phyloP scores from a whole-genome alignment of 2,329 filamentous ascomycete genomes.

The Pseudogymnoascus sp. region DNA sequence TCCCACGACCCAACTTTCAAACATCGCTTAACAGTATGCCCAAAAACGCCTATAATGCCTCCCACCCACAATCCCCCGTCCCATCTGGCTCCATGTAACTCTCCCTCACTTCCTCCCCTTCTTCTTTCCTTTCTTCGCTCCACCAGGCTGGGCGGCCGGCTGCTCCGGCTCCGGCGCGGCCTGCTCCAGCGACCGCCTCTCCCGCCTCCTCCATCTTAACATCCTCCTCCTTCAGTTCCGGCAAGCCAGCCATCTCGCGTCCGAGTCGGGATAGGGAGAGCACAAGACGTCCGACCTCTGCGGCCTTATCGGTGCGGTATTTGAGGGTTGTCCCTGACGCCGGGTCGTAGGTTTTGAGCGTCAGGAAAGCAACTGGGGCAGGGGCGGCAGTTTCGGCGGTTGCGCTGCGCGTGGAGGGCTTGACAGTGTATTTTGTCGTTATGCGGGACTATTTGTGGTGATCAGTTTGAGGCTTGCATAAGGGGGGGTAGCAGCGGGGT shows the following conservation, averaged over 20 bases:
- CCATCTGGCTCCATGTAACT: background rate
- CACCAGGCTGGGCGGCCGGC: conserved; percentile 31
- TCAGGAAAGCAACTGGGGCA: conserved; percentile 61
- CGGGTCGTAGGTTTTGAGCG: conserved; percentile 86
- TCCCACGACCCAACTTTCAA: background rate
- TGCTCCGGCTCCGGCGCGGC: conserved; percentile 31
- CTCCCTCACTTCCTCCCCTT: conserved; percentile 58
- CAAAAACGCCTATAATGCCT: conserved; percentile 7
- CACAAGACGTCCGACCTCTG: conserved; percentile 80
- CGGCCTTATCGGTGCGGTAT: conserved; percentile 84
- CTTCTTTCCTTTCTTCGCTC: conserved; percentile 60
- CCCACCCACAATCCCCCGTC: background rate
- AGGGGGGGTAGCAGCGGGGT: conserved; percentile 15
- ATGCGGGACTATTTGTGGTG: conserved; percentile 63
- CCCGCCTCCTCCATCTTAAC: conserved; percentile 34
- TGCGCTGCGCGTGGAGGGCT: conserved; percentile 32
- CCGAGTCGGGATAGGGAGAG: conserved; percentile 67
- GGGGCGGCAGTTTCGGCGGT: conserved; percentile 23
- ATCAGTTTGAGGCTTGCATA: background rate
- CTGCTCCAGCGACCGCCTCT: conserved; percentile 27
- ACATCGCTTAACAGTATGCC: conserved; percentile 7
- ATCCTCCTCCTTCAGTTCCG: conserved; percentile 33
- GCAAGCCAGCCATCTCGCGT: conserved; percentile 57
- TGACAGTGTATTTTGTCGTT: conserved; percentile 84
- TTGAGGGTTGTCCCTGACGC: conserved; percentile 75